Evolutionary conservation across 345 rosid species (phyloP), one percentile per base, ranked within the genome.

Genomic region (Punica granatum): DNA sequence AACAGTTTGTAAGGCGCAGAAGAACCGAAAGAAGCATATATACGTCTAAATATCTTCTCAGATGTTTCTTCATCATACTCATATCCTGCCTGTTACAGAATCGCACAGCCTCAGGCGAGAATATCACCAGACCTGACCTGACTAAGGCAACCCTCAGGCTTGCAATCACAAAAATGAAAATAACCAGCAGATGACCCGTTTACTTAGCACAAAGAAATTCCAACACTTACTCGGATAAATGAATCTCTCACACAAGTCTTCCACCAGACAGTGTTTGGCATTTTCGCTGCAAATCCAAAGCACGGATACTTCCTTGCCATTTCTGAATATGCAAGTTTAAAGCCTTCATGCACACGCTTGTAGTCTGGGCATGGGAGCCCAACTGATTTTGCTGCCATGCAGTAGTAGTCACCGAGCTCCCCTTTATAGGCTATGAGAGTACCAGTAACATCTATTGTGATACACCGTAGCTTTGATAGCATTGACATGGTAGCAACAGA

Each of bases 361-460:
- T 94, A 94, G 76, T 94, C 96, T 28, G 99, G 99, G 77, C 99
- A 94, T 31, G 95, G 95, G 37, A 83, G 78, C 61, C 99, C 99
- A 67, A 78, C 82, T 25, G 99, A 79, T 81, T 94, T 94, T 70
- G 99, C 97, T 59, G 97, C 99, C 99, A 94, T 94, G 79, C 99
- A 94, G 60, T 91, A 94, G 81, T 91, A 94, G 81, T 94, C 97
- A 66, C 99, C 99, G 66, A 94, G 97, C 78, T 94, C 95, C 59
- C 99, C 99, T 80, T 88, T 94, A 79, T 94, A 94, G 33, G 99
- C 99, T 53, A 94, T 74, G 60, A 94, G 91, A 21, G 99, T 94
- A 51, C 99, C 99, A 26, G 99, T 94, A 32, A 91, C 99, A 88
- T 94, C 99, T 71, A 94, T 79, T 32, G 99, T 94, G 65, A 94